Percentiles rank a stretch among this genome's conserved stretches.
phyloP scores from a whole-genome alignment of 2,329 filamentous ascomycete genomes.

The Dactylellina cionopaga region DNA sequence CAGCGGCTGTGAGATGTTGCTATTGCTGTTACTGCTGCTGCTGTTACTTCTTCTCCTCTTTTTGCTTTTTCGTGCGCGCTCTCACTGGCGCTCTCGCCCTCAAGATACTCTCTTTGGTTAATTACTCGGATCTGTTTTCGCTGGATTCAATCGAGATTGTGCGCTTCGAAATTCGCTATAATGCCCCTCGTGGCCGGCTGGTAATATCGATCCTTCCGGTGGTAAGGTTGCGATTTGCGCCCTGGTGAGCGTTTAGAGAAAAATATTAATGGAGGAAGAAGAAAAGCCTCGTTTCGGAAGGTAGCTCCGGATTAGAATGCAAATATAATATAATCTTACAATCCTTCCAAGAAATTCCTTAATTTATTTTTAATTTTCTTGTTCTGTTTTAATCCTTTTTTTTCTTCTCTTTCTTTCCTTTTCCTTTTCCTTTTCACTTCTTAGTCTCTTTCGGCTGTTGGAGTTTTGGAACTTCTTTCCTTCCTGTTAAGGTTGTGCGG shows the following conservation, averaged over 20 bases:
- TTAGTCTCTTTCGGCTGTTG: slow-evolving; percentile 29
- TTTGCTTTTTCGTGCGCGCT: slow-evolving; percentile 40
- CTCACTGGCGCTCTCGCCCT: slow-evolving; percentile 6
- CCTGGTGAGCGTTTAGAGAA: slow-evolving; percentile 7
- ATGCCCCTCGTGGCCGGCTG: slow-evolving; percentile 21
- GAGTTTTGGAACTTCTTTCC: slow-evolving; percentile 7
- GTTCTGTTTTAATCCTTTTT: neutral
- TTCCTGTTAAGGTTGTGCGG: slow-evolving; percentile 36
- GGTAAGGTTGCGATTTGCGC: neutral
- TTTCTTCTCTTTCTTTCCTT: too few relatives aligned
- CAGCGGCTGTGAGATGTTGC: slow-evolving; percentile 20
- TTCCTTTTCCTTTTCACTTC: too few relatives aligned
- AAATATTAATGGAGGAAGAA: neutral
- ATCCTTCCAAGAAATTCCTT: slow-evolving; percentile 20
- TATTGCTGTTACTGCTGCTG: too few relatives aligned
- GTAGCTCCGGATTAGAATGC: too few relatives aligned
- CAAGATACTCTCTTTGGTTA: too few relatives aligned
- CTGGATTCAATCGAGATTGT: too few relatives aligned
- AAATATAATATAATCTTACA: slow-evolving; percentile 18
- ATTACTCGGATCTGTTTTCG: too few relatives aligned
- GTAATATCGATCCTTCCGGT: slow-evolving; percentile 10
- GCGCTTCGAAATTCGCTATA: neutral
- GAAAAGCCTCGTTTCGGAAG: too few relatives aligned
- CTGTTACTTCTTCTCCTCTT: neutral
- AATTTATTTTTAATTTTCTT: slow-evolving; percentile 26